These are phyloP conservation scores for Lentinus tigrinus DNA, from an alignment of 768 basidiomycete genomes.

Conservation along the genomic window DNA sequence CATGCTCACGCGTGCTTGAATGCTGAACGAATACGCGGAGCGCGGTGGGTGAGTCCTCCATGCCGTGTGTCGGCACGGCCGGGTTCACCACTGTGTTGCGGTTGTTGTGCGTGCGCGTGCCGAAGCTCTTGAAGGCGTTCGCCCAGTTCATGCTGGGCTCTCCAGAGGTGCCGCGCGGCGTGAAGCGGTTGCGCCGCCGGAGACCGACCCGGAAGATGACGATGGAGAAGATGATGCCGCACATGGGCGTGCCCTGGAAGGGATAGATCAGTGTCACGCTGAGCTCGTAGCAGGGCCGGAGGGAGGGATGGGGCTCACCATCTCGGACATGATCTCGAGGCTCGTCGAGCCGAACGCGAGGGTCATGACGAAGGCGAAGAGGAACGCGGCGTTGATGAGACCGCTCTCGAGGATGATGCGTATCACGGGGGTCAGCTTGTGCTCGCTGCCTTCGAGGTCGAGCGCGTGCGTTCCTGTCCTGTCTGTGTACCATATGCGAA, in stretches of 20 bases:
- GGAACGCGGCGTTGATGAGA: slow-evolving; percentile 16
- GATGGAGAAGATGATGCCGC: slow-evolving; percentile 4
- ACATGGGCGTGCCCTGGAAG: not conserved
- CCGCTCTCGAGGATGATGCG: slow-evolving; percentile 19
- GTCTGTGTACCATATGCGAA: slow-evolving; percentile 8
- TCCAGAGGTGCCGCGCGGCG: not conserved
- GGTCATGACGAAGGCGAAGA: slow-evolving; percentile 15
- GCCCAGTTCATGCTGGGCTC: too few species aligned
- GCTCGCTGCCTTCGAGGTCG: not conserved
- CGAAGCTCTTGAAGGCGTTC: too few species aligned
- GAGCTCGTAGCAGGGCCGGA: not conserved
- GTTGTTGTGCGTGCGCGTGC: too few species aligned
- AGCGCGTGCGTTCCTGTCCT: not conserved
- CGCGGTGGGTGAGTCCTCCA: too few species aligned
- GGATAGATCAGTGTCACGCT: not conserved
- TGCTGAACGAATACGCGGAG: too few species aligned
- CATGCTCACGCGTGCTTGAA: too few species aligned
- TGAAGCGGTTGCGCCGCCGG: not conserved
- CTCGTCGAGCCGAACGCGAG: slow-evolving; percentile 9
- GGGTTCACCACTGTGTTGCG: too few species aligned
- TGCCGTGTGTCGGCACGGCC: too few species aligned
- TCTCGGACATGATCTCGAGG: slow-evolving; percentile 16
- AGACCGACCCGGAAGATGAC: slow-evolving; percentile 9
- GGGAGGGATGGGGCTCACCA: not conserved
- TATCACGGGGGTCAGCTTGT: slow-evolving; percentile 6